Evolutionary conservation across 306 rosid species (phyloP).

Genomic region (Psophocarpus tetragonolobus): DNA sequence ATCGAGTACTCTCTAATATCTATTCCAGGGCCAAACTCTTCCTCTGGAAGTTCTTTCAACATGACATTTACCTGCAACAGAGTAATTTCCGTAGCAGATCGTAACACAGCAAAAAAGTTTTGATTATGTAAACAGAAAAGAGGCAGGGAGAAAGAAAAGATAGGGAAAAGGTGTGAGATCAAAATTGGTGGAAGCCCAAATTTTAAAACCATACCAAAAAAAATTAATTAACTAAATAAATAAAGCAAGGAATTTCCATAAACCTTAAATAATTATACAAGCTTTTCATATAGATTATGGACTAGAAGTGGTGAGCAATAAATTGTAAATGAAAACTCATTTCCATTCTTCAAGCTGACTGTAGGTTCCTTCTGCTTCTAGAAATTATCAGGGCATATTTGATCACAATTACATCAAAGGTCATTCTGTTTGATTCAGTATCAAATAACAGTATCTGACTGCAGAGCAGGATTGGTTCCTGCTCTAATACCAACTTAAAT

Average conservation of each 20-base stretch:
- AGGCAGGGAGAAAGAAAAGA: not conserved
- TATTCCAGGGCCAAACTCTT: constrained; percentile 79
- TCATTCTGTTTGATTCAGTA: not conserved
- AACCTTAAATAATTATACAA: not conserved
- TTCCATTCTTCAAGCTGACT: not conserved
- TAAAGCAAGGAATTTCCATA: not conserved
- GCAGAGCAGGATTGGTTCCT: no score
- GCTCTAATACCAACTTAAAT: no score
- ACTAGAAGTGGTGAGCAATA: not conserved
- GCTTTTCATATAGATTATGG: not conserved
- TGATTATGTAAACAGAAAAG: not conserved
- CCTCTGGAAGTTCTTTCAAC: constrained; percentile 75
- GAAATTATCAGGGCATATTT: not conserved
- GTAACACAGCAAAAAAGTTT: not conserved
- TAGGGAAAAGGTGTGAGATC: not conserved
- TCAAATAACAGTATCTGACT: not conserved
- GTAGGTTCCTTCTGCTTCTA: not conserved
- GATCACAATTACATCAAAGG: not conserved
- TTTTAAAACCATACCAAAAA: not conserved
- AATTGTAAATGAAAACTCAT: not conserved
- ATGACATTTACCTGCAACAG: constrained; percentile 71
- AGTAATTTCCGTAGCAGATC: constrained; percentile 31
- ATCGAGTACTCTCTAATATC: constrained; percentile 84
- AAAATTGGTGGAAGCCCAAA: not conserved
- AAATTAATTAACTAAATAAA: not conserved